Conservation (phyloP, 768 basidiomycete species). For the Lanmaoa pseudosensibilis region DNA sequence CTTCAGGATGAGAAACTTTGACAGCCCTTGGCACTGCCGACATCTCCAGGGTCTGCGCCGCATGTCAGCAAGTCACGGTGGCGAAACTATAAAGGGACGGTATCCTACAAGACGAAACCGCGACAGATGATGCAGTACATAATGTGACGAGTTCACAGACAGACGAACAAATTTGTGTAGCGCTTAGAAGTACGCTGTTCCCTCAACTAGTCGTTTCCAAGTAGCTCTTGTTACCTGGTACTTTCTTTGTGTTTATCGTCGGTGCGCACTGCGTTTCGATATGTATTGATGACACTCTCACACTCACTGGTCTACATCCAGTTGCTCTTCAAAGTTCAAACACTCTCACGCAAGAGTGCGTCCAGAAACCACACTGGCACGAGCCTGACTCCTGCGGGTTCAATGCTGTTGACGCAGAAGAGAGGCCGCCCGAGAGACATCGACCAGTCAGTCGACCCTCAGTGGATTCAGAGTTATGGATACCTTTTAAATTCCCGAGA, state of each 20-base stretch:
- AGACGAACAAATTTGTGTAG: background rate
- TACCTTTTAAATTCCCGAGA: background rate
- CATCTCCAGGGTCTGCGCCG: background rate
- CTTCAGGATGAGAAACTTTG: background rate
- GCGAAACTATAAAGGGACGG: background rate
- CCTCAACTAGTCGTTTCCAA: background rate
- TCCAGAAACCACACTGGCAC: background rate
- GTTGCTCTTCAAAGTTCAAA: background rate
- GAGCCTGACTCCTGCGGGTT: background rate
- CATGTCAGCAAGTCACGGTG: background rate
- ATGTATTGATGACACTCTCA: background rate
- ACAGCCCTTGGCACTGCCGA: background rate
- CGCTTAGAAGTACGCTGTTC: background rate
- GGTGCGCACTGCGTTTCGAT: background rate
- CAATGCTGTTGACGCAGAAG: background rate
- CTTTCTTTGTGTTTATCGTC: background rate
- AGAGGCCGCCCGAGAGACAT: background rate
- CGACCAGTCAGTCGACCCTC: background rate
- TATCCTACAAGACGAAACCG: background rate
- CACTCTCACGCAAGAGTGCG: background rate
- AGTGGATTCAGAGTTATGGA: background rate
- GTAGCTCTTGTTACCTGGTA: background rate
- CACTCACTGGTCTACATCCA: background rate
- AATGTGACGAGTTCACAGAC: background rate
- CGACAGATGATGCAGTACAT: background rate